Evolutionary conservation across 495 filamentous ascomycete genomes (phyloP), one percentile per base, ranked within the genome.

Genomic region (Talaromyces proteolyticus): DNA sequence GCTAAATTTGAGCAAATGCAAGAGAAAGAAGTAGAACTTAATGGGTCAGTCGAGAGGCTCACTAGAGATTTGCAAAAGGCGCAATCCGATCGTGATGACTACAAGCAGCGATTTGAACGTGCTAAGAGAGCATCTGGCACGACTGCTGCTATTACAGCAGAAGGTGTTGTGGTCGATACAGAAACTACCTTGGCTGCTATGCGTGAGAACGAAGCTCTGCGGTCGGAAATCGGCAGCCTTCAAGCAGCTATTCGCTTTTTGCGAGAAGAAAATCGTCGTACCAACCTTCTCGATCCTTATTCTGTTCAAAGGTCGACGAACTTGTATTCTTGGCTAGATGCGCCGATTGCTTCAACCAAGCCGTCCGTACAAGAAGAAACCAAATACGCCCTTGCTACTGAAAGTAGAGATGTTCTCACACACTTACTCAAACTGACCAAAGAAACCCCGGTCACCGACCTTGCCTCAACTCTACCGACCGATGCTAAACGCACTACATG

Each of bases 241-340:
- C 82, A 90, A 64, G 78, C 84, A 2, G 83, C 89, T 0, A 81
- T 96, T 14, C 81, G 85, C 41, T 92, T 83, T 67, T 69, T 95
- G 19, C 79, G 88, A 20, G 84, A 89, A 49, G 89, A 93, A 48
- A 89, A 82, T 59, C 70, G 79, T n/a, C 79, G 85, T 22, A 73
- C 81, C 3, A 78, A 82, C 23, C 60, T 83, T 19, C 74, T 76
- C 19, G 81, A 88, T 56, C 77, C 84, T 12, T 73, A 78, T 25
- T 72, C 70, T 14, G 65, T 79, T 42, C 79, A 82, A 53, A 84
- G 81, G 29, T 66, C 67, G 17, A 62, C 62, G 16, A 67, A 73
- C 21, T 60, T 73, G 58, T 61, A 73, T 70, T 74, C 68, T 54
- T 78, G 80, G 70, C 77, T 92, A 5, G 75, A 84, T 17, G 77